Evolutionary conservation across 2,329 filamentous ascomycete species (phyloP).

Genomic region (Paradendryphiella salina): DNA sequence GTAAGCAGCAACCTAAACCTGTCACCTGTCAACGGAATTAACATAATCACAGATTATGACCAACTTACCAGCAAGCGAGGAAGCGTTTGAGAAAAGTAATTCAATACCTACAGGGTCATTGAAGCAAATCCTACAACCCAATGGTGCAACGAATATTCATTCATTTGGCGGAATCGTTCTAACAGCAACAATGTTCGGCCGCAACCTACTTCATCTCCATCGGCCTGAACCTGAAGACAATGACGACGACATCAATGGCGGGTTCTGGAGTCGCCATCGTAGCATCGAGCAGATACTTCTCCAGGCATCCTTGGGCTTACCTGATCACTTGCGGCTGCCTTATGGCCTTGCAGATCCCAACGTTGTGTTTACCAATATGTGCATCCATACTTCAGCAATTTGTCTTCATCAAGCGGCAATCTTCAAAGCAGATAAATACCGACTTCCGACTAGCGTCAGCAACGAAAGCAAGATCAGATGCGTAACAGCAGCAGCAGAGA

Average conservation of each 20-base stretch:
- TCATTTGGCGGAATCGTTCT: constrained; percentile 79
- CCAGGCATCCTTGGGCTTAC: constrained; percentile 83
- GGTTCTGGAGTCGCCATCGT: constrained; percentile 94
- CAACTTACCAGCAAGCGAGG: constrained; percentile 79
- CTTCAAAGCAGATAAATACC: constrained; percentile 92
- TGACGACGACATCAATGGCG: constrained; percentile 85
- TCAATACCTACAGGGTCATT: constrained; percentile 73
- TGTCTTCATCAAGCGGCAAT: constrained; percentile 98
- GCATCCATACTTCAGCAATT: constrained; percentile 92
- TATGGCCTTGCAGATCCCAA: constrained; percentile 76
- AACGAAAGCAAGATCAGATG: constrained; percentile 91
- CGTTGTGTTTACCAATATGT: constrained; percentile 93
- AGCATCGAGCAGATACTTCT: constrained; percentile 87
- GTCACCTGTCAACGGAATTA: constrained; percentile 3
- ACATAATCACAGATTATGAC: constrained; percentile 66
- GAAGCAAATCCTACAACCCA: constrained; percentile 67
- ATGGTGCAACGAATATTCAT: constrained; percentile 74
- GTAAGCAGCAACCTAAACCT: constrained; percentile 48
- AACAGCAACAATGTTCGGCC: constrained; percentile 86
- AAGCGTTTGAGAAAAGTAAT: constrained; percentile 79
- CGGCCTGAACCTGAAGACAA: constrained; percentile 79
- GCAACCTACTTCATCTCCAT: constrained; percentile 88
- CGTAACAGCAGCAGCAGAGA: constrained; percentile 89
- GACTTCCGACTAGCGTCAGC: constrained; percentile 73
- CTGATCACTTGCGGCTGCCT: constrained; percentile 77